phyloP scores from a whole-genome alignment of 2,329 filamentous ascomycete genomes.

The Epichloe bromicola region DNA sequence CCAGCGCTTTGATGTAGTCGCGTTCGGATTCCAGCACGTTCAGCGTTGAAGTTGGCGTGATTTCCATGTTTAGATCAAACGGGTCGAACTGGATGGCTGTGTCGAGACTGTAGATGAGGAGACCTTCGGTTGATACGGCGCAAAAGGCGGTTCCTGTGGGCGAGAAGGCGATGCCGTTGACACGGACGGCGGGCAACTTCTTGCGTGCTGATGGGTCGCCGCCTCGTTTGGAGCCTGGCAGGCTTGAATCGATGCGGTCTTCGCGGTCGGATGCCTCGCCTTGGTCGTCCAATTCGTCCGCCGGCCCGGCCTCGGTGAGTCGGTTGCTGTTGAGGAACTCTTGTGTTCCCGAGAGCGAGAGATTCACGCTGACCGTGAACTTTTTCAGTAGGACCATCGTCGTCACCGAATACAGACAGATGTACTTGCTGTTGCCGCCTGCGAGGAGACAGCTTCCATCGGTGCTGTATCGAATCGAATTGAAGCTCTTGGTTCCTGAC shows the following conservation, averaged over 20 bases:
- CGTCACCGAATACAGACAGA: conserved; percentile 89
- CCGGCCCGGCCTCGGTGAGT: conserved; percentile 80
- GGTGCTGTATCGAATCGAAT: conserved; percentile 76
- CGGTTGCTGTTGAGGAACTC: conserved; percentile 91
- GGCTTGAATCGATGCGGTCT: conserved; percentile 61
- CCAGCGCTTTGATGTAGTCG: conserved; percentile 80
- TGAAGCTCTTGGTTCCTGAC: conserved; percentile 81
- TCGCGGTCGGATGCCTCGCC: conserved; percentile 84
- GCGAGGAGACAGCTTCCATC: conserved; percentile 86
- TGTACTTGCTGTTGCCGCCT: conserved; percentile 95
- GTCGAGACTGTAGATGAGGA: conserved; percentile 88
- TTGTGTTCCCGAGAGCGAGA: conserved; percentile 91
- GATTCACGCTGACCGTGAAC: conserved; percentile 87
- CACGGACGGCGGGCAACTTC: conserved; percentile 68
- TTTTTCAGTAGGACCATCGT: conserved; percentile 89
- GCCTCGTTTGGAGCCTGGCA: conserved; percentile 79
- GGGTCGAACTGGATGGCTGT: conserved; percentile 78
- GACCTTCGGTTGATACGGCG: conserved; percentile 84
- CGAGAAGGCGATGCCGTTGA: conserved; percentile 74
- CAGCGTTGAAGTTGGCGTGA: conserved; percentile 79
- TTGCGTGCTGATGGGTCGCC: conserved; percentile 68
- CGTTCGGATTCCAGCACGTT: conserved; percentile 50
- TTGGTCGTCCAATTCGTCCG: conserved; percentile 72
- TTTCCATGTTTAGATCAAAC: conserved; percentile 86
- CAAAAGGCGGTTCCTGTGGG: conserved; percentile 86